phyloP scores from a whole-genome alignment of 176 grass and related monocot species.

The Ananas comosus region DNA sequence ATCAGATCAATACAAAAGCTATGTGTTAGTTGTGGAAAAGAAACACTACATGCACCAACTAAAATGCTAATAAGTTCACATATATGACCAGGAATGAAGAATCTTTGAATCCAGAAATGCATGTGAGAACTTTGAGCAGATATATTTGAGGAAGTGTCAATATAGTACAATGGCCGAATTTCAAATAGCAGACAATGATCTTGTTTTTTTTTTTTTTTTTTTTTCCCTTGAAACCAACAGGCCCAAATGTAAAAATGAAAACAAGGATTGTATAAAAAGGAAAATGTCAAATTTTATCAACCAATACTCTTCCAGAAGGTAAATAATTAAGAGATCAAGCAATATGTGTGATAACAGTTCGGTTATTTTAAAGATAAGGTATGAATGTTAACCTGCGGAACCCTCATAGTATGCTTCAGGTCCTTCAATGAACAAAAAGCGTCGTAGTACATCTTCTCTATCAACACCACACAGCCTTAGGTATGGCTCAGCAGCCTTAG shows the following conservation, averaged over 20 bases:
- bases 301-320: too few relatives aligned
- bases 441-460: conserved; percentile 65
- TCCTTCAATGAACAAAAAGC: conserved; percentile 79
- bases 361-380: not conserved
- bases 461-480: conserved; percentile 58
- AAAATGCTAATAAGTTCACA: not conserved
- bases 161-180: too few relatives aligned
- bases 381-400: conserved; percentile 44
- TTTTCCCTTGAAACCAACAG: too few relatives aligned
- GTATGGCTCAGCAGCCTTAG: conserved; percentile 82
- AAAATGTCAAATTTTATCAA: too few relatives aligned
- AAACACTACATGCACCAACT: too few relatives aligned
- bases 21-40: not conserved
- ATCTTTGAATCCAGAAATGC: not conserved
- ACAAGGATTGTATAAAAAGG: too few relatives aligned
- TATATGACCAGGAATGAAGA: not conserved
- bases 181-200: too few relatives aligned
- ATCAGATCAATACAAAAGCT: conserved; percentile 5
- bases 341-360: not conserved
- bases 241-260: too few relatives aligned
- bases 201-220: too few relatives aligned
- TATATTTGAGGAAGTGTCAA: too few relatives aligned
- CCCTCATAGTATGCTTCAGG: conserved; percentile 70
- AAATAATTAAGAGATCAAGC: too few relatives aligned
- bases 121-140: too few relatives aligned